Base-by-base conservation (phyloP, 1,284 basidiomycete species). In the Sporisorium reilianum region DNA sequence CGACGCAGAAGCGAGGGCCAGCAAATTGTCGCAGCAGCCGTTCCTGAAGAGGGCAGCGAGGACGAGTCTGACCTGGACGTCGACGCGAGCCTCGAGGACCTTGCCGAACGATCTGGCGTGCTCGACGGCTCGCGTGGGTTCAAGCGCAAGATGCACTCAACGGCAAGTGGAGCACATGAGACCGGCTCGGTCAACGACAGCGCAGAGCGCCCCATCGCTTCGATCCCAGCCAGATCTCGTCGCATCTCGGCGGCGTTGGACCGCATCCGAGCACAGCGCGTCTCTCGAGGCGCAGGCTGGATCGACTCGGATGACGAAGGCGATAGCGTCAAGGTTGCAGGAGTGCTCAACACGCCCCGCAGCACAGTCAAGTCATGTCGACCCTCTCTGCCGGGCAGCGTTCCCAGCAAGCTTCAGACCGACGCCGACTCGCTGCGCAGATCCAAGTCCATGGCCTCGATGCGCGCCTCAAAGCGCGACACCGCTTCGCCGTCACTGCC, bases 1-100 rank as follows among this genome's bases (percentile, higher is more conserved):
- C 41, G 56, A 12, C 36, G 52, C 36, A 68, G 51, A 26, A 68
- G 52, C n/a, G 32, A 59, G 4, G 28, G 30, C 1, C 40, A 45
- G 25, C 34, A 38, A 30, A 12, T 11, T 12, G 28, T 26, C 52
- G 25, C 30, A 3, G 28, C 42, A 18, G 28, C 45, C 10, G 20
- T 18, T 8, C 23, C 58, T 3, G 45, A 45, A 10, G 10, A 22
- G 3, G 60, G 28, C 38, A 69, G 66, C 32, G 59, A 63, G 32
- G 72, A 77, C 32, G 75, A 77, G 44, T 77, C 75, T 2, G 75
- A 77, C 22, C 48, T 77, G 41, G 75, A 77, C 26, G 67, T 77
- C 52, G 55, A 56, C 9, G 64, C 66, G 4, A 40, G 32, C 18
- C 54, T 77, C 12, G 72, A 75, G 34, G 67, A 55, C 8, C 71